Percentiles rank a stretch among this genome's conserved stretches.
Conservation (phyloP, 2,329 filamentous ascomycete species). For the Ascocoryne sarcoides region DNA sequence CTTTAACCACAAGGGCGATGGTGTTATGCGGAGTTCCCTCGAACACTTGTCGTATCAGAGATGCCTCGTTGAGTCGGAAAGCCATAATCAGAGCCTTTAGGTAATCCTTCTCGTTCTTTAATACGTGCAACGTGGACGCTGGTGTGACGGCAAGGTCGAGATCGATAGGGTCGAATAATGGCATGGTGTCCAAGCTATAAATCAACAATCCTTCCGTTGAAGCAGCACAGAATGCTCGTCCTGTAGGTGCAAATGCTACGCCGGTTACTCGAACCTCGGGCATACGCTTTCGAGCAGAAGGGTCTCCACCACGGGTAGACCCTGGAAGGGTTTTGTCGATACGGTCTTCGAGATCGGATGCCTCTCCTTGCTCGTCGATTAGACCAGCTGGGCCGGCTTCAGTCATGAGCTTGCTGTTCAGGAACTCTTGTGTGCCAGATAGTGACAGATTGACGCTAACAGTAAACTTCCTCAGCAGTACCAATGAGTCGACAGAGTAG, state of each 20-base stretch:
- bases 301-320: constrained; percentile 74
- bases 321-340: constrained; percentile 75
- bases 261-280: constrained; percentile 79
- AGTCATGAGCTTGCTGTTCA: constrained; percentile 86
- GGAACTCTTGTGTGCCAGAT: constrained; percentile 91
- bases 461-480: constrained; percentile 88
- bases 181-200: constrained; percentile 77
- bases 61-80: constrained; percentile 84
- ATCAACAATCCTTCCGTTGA: constrained; percentile 90
- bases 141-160: constrained; percentile 92
- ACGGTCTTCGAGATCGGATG: constrained; percentile 79
- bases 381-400: constrained; percentile 79
- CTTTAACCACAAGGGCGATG: constrained; percentile 68
- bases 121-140: constrained; percentile 63
- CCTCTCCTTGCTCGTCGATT: constrained; percentile 82
- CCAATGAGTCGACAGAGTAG: constrained; percentile 89
- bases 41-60: constrained; percentile 77
- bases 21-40: constrained; percentile 68
- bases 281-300: constrained; percentile 64
- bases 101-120: constrained; percentile 65
- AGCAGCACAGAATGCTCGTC: constrained; percentile 85
- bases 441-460: constrained; percentile 93
- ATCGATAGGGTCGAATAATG: constrained; percentile 93
- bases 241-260: constrained; percentile 81
- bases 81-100: constrained; percentile 94